Conservation (phyloP, 371 early-diverging fungal genomes). For the Mortierella sp. region DNA sequence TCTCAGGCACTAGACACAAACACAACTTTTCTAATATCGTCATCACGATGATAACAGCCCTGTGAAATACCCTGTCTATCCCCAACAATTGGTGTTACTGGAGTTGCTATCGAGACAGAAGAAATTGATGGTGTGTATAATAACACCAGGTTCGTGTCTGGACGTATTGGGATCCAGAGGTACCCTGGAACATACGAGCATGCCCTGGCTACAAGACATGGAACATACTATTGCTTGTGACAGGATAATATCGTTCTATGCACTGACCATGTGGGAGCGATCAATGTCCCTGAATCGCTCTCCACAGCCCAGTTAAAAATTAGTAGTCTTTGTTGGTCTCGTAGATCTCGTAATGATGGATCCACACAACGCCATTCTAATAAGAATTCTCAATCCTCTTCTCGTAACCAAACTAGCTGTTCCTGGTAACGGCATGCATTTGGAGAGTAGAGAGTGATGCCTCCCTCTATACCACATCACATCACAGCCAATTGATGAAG, state of each 20-base stretch:
- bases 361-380: too few relatives aligned
- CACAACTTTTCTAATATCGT: not conserved
- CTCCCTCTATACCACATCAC: not conserved
- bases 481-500: not conserved
- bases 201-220: too few relatives aligned
- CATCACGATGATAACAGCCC: not conserved
- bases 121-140: too few relatives aligned
- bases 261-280: not conserved
- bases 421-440: not conserved
- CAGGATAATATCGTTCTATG: not conserved
- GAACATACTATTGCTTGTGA: not conserved
- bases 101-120: too few relatives aligned
- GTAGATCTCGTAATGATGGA: too few relatives aligned
- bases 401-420: not conserved
- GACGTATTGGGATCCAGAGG: not conserved
- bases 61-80: not conserved
- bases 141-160: not conserved
- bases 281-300: not conserved
- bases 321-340: not conserved
- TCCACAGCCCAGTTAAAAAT: not conserved
- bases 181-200: not conserved
- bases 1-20: not conserved
- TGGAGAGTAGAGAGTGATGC: not conserved
- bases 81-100: not conserved
- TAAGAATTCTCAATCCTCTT: too few relatives aligned